A percentile compares a stretch with the other conserved stretches of the same genome.
Conservation (phyloP, 306 rosid genomes). For the Coriaria nepalensis region DNA sequence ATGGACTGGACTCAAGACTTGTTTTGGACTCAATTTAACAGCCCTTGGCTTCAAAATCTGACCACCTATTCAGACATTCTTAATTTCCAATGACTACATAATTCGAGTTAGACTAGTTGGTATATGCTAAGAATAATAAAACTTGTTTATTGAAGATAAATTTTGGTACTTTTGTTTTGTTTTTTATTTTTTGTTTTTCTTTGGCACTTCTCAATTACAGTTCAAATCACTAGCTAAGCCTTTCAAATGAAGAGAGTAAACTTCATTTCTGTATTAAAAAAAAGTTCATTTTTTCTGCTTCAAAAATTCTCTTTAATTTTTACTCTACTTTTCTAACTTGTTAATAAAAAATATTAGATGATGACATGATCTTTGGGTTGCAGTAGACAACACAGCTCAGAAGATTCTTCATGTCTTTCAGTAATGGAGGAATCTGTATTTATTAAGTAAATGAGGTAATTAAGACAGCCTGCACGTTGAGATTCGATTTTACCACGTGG, state of each 20-base stretch:
- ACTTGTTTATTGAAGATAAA: constrained; percentile 15
- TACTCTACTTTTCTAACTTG: too few relatives aligned
- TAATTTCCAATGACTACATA: constrained; percentile 24
- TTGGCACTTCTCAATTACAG: background rate
- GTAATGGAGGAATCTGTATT: too few relatives aligned
- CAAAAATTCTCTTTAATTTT: too few relatives aligned
- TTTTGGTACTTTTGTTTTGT: background rate
- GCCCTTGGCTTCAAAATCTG: constrained; percentile 71
- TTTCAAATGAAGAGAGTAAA: background rate
- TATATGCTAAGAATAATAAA: background rate
- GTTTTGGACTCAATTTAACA: constrained; percentile 52
- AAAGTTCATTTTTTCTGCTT: background rate
- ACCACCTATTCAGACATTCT: constrained; percentile 48
- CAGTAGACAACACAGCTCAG: too few relatives aligned
- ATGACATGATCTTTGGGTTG: too few relatives aligned
- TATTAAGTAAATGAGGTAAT: too few relatives aligned
- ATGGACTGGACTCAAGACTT: constrained; percentile 72
- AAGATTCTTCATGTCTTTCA: too few relatives aligned
- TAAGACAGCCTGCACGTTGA: too few relatives aligned
- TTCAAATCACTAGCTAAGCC: background rate
- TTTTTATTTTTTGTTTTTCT: background rate
- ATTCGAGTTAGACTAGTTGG: background rate
- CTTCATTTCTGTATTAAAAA: background rate
- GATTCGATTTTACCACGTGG: too few relatives aligned
- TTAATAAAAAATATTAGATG: too few relatives aligned